Percentiles rank a stretch among this genome's conserved stretches.
phyloP scores from a whole-genome alignment of 495 filamentous ascomycete genomes.

The Cercophora samala region DNA sequence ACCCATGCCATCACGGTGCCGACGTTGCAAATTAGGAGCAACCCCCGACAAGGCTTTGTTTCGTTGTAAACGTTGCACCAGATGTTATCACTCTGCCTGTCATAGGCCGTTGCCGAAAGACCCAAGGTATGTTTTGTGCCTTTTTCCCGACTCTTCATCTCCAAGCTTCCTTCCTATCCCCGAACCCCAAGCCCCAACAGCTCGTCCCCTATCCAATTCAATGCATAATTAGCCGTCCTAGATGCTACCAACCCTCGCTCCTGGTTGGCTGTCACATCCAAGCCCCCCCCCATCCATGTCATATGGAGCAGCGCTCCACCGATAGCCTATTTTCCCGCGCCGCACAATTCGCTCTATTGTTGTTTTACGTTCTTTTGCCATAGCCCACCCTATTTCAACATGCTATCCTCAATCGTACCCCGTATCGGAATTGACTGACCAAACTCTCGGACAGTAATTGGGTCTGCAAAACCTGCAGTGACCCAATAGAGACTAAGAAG shows the following conservation, averaged over 20 bases:
- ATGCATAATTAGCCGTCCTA: not conserved
- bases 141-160: not conserved
- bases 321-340: slow-evolving; percentile 11
- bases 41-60: slow-evolving; percentile 14
- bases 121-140: slow-evolving; percentile 6
- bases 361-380: not conserved
- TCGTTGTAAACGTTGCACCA: slow-evolving; percentile 8
- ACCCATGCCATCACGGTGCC: slow-evolving; percentile 17
- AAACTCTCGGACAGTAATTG: slow-evolving; percentile 7
- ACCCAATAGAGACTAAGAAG: slow-evolving; percentile 8
- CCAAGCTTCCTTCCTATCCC: slow-evolving; percentile 3
- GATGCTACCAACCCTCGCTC: not conserved
- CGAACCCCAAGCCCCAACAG: not conserved
- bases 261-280: not conserved
- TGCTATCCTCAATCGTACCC: not conserved
- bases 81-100: slow-evolving; percentile 17
- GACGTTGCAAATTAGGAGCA: slow-evolving; percentile 13
- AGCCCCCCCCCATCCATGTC: not conserved
- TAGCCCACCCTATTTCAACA: not conserved
- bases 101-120: slow-evolving; percentile 16
- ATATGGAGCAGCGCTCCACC: slow-evolving; percentile 4
- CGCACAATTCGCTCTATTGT: slow-evolving; percentile 9
- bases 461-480: slow-evolving; percentile 22
- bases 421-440: not conserved
- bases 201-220: slow-evolving; percentile 2